These are phyloP conservation scores for Thuidium tamariscinum DNA, from an alignment of 225 moss, liverwort and hornwort species.

Conservation along the genomic window DNA sequence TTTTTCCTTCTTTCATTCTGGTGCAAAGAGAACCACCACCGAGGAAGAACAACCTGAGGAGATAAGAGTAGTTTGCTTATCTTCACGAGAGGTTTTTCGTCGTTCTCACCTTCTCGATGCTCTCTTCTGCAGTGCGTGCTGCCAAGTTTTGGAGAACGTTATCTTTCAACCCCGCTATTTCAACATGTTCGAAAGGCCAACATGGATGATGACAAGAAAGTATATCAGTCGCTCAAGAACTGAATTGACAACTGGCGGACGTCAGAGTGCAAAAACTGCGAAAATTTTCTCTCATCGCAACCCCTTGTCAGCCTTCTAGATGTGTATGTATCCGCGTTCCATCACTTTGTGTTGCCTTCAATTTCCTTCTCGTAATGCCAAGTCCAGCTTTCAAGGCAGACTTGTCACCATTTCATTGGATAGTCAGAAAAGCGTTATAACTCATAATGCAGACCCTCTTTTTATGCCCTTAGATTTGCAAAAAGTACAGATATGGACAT, in stretches of 20 bases:
- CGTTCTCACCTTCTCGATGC: background rate
- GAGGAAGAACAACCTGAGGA: background rate
- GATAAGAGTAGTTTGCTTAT: background rate
- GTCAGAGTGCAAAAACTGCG: background rate
- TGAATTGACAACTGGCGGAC: background rate
- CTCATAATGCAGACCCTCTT: no score
- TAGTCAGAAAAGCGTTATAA: no score
- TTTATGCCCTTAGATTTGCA: no score
- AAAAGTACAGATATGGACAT: no score
- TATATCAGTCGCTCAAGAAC: background rate
- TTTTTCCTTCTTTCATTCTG: background rate
- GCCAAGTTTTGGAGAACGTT: conserved; percentile 80
- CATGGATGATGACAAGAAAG: conserved; percentile 35
- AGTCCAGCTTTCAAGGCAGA: no score
- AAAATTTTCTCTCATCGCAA: background rate
- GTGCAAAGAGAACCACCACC: background rate
- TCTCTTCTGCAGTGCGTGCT: conserved; percentile 55
- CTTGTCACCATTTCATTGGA: no score
- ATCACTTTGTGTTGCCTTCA: background rate
- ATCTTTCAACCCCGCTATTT: conserved; percentile 65
- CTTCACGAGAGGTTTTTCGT: background rate
- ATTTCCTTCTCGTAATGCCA: background rate
- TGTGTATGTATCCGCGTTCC: background rate
- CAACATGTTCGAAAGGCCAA: conserved; percentile 56
- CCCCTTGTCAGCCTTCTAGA: background rate